Evolutionary conservation across 2,329 filamentous ascomycete genomes (phyloP).

Genomic region (Coniochaeta hoffmannii): DNA sequence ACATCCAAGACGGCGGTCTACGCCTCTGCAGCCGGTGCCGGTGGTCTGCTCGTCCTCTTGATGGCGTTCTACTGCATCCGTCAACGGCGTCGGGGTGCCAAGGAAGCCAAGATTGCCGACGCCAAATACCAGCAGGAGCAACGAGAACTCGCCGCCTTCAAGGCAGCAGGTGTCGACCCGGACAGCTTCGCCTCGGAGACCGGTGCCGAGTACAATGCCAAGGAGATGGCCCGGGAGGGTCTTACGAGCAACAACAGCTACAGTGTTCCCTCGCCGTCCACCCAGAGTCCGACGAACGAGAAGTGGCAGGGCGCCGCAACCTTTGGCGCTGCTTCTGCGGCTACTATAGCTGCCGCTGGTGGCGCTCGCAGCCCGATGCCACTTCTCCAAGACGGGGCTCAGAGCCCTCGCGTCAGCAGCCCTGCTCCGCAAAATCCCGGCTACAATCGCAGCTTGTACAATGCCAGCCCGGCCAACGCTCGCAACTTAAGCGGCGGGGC

Average conservation of each 20-base stretch:
- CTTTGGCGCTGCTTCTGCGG: constrained; percentile 9
- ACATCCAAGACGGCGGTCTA: constrained; percentile 47
- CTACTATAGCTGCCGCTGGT: constrained; percentile 10
- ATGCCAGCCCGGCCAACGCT: not conserved
- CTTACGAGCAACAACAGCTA: constrained; percentile 21
- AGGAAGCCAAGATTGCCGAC: constrained; percentile 40
- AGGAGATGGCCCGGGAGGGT: constrained; percentile 23
- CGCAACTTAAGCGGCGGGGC: not conserved
- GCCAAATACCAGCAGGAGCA: constrained; percentile 38
- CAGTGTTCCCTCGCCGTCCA: constrained; percentile 20
- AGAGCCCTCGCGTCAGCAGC: constrained; percentile 14
- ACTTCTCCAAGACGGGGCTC: constrained; percentile 17
- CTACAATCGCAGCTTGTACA: constrained; percentile 1
- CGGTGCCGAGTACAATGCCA: constrained; percentile 27
- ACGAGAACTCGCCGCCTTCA: constrained; percentile 42
- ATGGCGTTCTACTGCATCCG: constrained; percentile 46
- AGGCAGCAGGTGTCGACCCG: constrained; percentile 38
- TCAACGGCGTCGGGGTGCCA: constrained; percentile 43
- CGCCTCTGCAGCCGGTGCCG: constrained; percentile 36
- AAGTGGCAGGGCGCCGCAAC: constrained; percentile 18
- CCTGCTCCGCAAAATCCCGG: constrained; percentile 5
- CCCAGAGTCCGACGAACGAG: constrained; percentile 19
- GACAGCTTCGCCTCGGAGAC: constrained; percentile 32
- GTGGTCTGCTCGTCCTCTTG: constrained; percentile 30
- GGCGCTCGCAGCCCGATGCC: constrained; percentile 18